These are phyloP conservation scores for Scheffersomyces quercinus DNA, from an alignment of 1,139 yeast species.

Conservation along the genomic window DNA sequence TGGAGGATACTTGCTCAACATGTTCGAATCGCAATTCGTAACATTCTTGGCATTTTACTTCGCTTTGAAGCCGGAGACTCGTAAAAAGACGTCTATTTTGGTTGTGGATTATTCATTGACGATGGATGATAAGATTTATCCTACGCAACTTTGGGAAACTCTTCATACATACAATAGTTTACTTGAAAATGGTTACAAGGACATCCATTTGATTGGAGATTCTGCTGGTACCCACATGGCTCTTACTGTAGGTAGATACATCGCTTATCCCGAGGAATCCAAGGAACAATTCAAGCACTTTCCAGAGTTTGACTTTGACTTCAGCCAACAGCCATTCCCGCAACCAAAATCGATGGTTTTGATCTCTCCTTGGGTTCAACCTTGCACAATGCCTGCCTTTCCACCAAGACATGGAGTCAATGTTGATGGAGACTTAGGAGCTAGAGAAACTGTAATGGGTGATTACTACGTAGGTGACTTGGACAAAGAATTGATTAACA, in stretches of 20 bases:
- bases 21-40: conserved; percentile 28
- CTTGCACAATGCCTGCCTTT: conserved; percentile 18
- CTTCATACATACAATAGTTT: conserved; percentile 28
- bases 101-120: conserved; percentile 43
- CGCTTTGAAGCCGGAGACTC: conserved; percentile 20
- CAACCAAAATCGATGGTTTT: conserved; percentile 35
- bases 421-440: conserved; percentile 35
- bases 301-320: conserved; percentile 20
- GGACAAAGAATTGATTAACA: conserved; percentile 14
- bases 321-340: conserved; percentile 13
- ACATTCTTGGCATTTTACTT: conserved; percentile 25
- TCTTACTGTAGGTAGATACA: conserved; percentile 31
- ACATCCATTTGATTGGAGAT: conserved; percentile 44
- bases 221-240: conserved; percentile 50
- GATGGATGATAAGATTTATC: conserved; percentile 28
- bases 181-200: conserved; percentile 26
- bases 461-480: conserved; percentile 29
- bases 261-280: conserved; percentile 34
- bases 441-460: conserved; percentile 27
- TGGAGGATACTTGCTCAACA: conserved; percentile 41
- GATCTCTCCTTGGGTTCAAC: conserved; percentile 48
- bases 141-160: conserved; percentile 42
- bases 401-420: conserved; percentile 24
- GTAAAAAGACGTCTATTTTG: conserved; percentile 26
- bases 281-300: conserved; percentile 18